Evolutionary conservation across 805 yeast species (phyloP).

Genomic region (Priceomyces fermenticarens): DNA sequence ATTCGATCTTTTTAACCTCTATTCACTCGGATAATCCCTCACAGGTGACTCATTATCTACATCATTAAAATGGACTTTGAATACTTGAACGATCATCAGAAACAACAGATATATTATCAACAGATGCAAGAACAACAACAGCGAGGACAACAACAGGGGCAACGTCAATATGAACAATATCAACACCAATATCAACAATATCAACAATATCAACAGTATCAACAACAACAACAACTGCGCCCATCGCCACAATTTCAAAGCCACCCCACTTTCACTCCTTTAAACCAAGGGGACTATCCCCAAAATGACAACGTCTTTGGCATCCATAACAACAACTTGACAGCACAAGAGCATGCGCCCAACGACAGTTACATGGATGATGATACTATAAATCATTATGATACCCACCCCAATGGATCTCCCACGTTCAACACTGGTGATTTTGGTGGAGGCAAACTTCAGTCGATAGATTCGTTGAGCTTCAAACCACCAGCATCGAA

Average conservation of each 20-base stretch:
- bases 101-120: slow-evolving; percentile 26
- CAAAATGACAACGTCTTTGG: slow-evolving; percentile 2
- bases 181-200: slow-evolving; percentile 12
- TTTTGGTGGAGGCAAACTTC: slow-evolving; percentile 20
- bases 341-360: slow-evolving; percentile 1
- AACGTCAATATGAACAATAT: slow-evolving; percentile 8
- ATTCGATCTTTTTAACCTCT: too few species aligned
- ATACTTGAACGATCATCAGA: slow-evolving; percentile 27
- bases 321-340: too few species aligned
- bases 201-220: slow-evolving; percentile 16
- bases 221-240: slow-evolving; percentile 11
- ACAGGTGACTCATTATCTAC: too few species aligned
- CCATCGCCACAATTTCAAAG: slow-evolving; percentile 6
- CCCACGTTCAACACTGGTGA: slow-evolving; percentile 16
- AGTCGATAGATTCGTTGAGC: slow-evolving; percentile 35
- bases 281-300: neutral
- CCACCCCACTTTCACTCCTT: neutral
- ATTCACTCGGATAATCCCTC: too few species aligned
- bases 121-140: slow-evolving; percentile 19
- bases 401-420: slow-evolving; percentile 18
- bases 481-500: slow-evolving; percentile 36
- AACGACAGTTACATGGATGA: slow-evolving; percentile 40
- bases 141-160: slow-evolving; percentile 13
- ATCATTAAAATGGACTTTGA: slow-evolving; percentile 26
- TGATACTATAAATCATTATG: slow-evolving; percentile 23